Percentiles rank a stretch among this genome's conserved stretches.
These are phyloP conservation scores for Globisporangium lucens DNA, from an alignment of 352 stramenopile genomes.

Conservation along the genomic window DNA sequence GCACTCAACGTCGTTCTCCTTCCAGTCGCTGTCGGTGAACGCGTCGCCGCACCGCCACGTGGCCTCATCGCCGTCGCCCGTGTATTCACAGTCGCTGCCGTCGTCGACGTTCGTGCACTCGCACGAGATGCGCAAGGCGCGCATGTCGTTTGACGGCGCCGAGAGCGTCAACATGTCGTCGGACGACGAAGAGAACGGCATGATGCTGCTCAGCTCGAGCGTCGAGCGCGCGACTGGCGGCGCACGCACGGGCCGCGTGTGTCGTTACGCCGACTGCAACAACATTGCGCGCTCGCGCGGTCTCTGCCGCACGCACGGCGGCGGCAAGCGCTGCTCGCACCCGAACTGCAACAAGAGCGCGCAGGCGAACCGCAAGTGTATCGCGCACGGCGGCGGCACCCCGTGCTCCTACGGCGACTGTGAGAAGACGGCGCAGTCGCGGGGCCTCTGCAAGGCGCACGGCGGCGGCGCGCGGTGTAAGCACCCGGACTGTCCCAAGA, in stretches of 20 bases:
- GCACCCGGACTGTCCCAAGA: conserved; percentile 84
- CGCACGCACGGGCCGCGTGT: conserved; percentile 65
- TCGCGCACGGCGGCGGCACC: conserved; percentile 79
- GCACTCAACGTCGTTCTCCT: conserved; percentile 43
- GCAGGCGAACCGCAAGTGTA: conserved; percentile 88
- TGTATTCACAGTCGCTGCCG: conserved; percentile 74
- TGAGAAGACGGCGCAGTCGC: conserved; percentile 85
- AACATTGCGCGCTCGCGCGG: conserved; percentile 81
- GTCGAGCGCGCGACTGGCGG: conserved; percentile 38
- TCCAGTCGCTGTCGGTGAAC: conserved; percentile 34
- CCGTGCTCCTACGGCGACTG: conserved; percentile 84
- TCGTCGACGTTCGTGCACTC: conserved; percentile 66
- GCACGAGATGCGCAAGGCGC: conserved; percentile 27
- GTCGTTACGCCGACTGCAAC: conserved; percentile 79
- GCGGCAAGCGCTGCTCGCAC: conserved; percentile 78
- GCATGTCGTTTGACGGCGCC: conserved; percentile 60
- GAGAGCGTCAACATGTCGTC: conserved; percentile 66
- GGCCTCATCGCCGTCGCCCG: conserved; percentile 22
- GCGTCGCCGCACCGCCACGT: conserved; percentile 22
- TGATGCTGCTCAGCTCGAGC: conserved; percentile 72
- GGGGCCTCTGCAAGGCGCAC: conserved; percentile 82
- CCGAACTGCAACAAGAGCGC: conserved; percentile 84
- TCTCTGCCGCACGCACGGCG: conserved; percentile 71
- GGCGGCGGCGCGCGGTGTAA: conserved; percentile 80
- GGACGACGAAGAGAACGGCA: conserved; percentile 64